These are phyloP conservation scores for Cytidiella melzeri DNA, from an alignment of 768 basidiomycete genomes.

Conservation along the genomic window DNA sequence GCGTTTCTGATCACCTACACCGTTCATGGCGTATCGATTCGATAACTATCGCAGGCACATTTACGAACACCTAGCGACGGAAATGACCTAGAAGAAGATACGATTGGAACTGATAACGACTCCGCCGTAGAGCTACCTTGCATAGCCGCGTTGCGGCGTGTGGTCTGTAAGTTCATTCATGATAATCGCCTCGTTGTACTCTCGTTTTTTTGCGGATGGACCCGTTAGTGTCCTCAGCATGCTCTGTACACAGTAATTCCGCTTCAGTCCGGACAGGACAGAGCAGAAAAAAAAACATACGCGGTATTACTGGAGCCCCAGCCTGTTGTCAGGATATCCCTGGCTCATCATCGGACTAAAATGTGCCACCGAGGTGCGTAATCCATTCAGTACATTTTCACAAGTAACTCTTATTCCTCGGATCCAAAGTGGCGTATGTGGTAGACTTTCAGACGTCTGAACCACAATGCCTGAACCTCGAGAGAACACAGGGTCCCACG, in stretches of 20 bases:
- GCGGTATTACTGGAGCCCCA: too few species aligned
- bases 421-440: not conserved
- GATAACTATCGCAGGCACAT: too few species aligned
- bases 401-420: not conserved
- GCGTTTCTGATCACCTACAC: too few species aligned
- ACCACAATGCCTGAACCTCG: too few species aligned
- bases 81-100: not conserved
- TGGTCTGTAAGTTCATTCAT: not conserved
- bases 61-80: not conserved
- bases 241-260: not conserved
- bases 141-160: too few species aligned
- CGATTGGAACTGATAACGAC: not conserved
- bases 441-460: too few species aligned
- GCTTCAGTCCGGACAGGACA: not conserved
- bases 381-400: not conserved
- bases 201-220: not conserved
- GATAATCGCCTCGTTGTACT: not conserved
- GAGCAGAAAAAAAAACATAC: too few species aligned
- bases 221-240: not conserved
- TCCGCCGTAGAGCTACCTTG: too few species aligned
- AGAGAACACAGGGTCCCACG: not conserved
- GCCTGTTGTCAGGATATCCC: not conserved
- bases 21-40: too few species aligned
- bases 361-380: not conserved
- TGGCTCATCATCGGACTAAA: not conserved